Evolutionary conservation across 2,329 filamentous ascomycete genomes (phyloP).

Genomic region (Fusarium sp.): DNA sequence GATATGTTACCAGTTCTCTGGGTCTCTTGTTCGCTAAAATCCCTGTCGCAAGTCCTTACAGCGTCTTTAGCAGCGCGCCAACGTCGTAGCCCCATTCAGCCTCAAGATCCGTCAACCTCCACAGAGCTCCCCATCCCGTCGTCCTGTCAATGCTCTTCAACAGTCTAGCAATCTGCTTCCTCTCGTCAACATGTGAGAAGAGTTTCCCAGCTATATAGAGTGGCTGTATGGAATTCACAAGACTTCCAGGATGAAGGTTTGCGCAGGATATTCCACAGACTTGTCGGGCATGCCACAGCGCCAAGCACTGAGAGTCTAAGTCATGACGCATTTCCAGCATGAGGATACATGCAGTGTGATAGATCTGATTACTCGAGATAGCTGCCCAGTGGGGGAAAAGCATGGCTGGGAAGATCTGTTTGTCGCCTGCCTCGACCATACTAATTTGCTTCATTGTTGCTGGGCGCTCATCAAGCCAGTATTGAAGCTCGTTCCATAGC

Average conservation of each 20-base stretch:
- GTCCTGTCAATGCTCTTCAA: constrained; percentile 55
- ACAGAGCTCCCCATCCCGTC: constrained; percentile 59
- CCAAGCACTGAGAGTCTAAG: constrained; percentile 39
- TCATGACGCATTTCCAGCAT: constrained; percentile 54
- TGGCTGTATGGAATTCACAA: constrained; percentile 62
- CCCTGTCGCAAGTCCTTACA: not conserved
- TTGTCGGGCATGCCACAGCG: constrained; percentile 54
- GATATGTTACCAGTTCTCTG: not conserved
- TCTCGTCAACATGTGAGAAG: constrained; percentile 54
- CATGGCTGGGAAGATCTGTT: constrained; percentile 55
- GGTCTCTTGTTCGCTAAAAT: not conserved
- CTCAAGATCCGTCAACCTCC: constrained; percentile 58
- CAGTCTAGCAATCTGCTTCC: constrained; percentile 46
- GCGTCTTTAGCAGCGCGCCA: constrained; percentile 18
- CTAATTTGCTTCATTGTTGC: constrained; percentile 45
- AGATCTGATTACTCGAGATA: constrained; percentile 61
- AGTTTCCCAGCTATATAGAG: constrained; percentile 59
- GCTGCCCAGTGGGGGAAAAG: constrained; percentile 58
- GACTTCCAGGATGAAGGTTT: constrained; percentile 58
- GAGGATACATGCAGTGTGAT: constrained; percentile 59
- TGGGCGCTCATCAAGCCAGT: constrained; percentile 54
- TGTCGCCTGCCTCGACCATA: constrained; percentile 22
- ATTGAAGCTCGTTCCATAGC: constrained; percentile 56
- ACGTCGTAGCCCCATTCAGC: constrained; percentile 45
- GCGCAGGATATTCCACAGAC: constrained; percentile 61